Base-by-base conservation (phyloP, 78 protist species). In the Dictyostelium citrinum region DNA sequence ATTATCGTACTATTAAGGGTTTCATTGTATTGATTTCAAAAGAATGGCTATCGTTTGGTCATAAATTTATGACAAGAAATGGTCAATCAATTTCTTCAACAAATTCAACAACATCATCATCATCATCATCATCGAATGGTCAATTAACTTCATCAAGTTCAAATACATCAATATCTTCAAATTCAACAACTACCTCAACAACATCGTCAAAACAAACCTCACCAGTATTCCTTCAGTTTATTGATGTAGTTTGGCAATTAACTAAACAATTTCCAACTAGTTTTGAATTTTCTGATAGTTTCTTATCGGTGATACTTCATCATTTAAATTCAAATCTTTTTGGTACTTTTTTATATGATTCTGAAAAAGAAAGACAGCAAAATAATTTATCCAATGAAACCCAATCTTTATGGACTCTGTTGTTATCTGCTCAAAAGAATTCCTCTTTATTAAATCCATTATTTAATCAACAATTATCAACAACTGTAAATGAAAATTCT, bases 211-310 rank as follows among this genome's bases (percentile, higher is more conserved):
- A 80, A 80, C 84, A 98, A 81, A 22, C 68, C 29, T 70, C 97
- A 35, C 99, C 99, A 77, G 88, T 98, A 17, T 99, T 99, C 74
- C 45, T 97, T 9, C 99, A 98, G 90, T 98, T 95, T 49, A 55
- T 99, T 31, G 99, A 99, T 79, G 95, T 97, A 51, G 97, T 96
- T 17, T 96, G 95, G 95, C 99, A 98, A 79, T 37, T 97, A 39
- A 75, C 95, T 24, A 74, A 85, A 39, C 93, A 93, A 80, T 84
- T 84, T 72, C 93, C 91, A 49, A 12, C 61, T 3, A 93, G 93
- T 8, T 98, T 98, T 79, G 99, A 98, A 95, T 98, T 98, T 90
- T 96, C 86, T 41, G 94, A 95, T 75, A 49, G 46, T 31, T 76
- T 88, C 75, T 35, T 88, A 33, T 29, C n/a, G 1, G 43, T 20